These are phyloP conservation scores for Lachnellula willkommii DNA, from an alignment of 2,329 filamentous ascomycete species.

Conservation along the genomic window DNA sequence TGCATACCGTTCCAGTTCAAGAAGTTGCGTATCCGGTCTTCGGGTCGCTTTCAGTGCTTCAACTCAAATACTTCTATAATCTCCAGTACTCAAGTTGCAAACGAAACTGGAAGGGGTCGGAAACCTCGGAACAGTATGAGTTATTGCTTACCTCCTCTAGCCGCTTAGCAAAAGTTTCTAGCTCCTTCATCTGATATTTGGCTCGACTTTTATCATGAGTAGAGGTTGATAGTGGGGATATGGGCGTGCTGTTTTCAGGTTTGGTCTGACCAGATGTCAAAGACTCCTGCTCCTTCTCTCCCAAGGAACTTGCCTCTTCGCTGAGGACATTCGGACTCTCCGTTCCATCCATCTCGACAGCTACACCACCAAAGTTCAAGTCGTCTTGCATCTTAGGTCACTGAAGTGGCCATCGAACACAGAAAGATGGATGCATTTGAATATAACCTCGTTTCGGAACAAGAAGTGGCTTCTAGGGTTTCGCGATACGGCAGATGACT, in stretches of 20 bases:
- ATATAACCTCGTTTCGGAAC: not conserved
- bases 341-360: too few relatives aligned
- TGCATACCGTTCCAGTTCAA: too few relatives aligned
- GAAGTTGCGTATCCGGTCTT: not conserved
- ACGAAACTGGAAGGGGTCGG: not conserved
- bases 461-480: not conserved
- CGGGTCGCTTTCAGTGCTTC: not conserved
- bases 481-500: not conserved
- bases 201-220: slow-evolving; percentile 9
- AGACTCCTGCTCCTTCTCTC: not conserved
- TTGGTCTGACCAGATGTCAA: not conserved
- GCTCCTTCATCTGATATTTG: slow-evolving; percentile 9
- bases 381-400: too few relatives aligned
- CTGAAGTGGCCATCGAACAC: too few relatives aligned
- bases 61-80: not conserved
- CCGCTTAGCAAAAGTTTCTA: slow-evolving; percentile 6
- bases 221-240: not conserved
- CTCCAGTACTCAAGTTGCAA: not conserved
- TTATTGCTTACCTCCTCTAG: slow-evolving; percentile 6
- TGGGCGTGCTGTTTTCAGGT: not conserved
- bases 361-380: too few relatives aligned
- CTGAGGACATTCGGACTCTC: not conserved
- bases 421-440: too few relatives aligned
- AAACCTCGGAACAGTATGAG: not conserved
- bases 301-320: not conserved